Conservation (phyloP, 208 protist species). For the Borovskyia barvae region DNA sequence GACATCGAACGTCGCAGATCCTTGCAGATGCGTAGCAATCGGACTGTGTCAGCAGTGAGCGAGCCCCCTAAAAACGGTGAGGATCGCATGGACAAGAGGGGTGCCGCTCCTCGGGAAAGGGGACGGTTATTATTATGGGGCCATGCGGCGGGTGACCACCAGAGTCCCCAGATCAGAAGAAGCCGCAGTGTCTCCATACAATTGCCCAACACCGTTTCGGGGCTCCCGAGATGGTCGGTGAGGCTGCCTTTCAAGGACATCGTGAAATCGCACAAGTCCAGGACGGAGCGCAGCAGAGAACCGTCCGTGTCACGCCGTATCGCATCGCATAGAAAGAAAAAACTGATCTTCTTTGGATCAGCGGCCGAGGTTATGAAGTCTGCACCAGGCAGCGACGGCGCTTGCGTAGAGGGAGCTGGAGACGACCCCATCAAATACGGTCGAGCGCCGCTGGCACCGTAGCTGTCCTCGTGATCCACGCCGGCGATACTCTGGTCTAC, state of each 20-base stretch:
- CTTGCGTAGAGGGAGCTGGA: too few relatives aligned
- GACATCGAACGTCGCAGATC: background rate
- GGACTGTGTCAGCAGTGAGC: background rate
- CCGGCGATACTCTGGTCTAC: too few relatives aligned
- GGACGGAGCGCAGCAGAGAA: conserved; percentile 8
- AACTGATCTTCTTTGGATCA: conserved; percentile 21
- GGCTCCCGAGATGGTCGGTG: conserved; percentile 31
- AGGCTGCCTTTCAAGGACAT: conserved; percentile 12
- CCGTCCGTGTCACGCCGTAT: conserved; percentile 19
- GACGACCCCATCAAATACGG: too few relatives aligned
- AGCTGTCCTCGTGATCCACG: too few relatives aligned
- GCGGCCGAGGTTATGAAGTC: too few relatives aligned
- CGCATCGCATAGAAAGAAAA: conserved; percentile 39
- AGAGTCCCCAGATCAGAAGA: conserved; percentile 29
- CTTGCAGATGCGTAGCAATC: conserved; percentile 1
- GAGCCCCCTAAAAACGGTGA: background rate
- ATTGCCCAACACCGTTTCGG: conserved; percentile 34
- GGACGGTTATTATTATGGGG: too few relatives aligned
- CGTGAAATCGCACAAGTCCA: conserved; percentile 22
- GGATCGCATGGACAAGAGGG: background rate
- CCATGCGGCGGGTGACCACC: too few relatives aligned
- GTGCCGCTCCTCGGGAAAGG: background rate
- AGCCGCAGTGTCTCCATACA: conserved; percentile 36
- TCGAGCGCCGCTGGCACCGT: too few relatives aligned
- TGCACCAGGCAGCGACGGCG: too few relatives aligned